These are phyloP conservation scores for Lomentospora prolificans DNA, from an alignment of 2,329 filamentous ascomycete genomes.

Conservation along the genomic window DNA sequence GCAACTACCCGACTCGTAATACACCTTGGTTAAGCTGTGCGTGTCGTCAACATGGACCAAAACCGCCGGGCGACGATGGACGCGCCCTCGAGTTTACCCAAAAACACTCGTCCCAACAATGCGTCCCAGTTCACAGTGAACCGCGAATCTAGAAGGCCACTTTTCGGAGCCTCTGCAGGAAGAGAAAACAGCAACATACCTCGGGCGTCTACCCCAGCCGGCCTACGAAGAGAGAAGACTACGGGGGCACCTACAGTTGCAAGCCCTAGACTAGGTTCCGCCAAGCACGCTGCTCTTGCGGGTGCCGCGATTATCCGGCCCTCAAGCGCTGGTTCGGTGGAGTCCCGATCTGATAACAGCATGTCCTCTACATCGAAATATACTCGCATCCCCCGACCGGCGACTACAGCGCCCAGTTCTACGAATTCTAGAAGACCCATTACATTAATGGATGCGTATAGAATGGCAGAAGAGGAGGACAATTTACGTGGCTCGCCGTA, in stretches of 20 bases:
- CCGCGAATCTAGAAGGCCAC: constrained; percentile 12
- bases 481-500: constrained; percentile 11
- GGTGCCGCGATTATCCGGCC: neutral
- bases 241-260: neutral
- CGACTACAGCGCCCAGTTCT: constrained; percentile 11
- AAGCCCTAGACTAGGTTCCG: neutral
- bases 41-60: neutral
- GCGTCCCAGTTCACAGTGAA: constrained; percentile 15
- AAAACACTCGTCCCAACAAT: neutral
- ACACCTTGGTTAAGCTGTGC: constrained; percentile 6
- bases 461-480: constrained; percentile 21
- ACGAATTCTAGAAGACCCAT: constrained; percentile 18
- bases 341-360: neutral
- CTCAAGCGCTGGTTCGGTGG: neutral
- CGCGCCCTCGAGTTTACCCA: neutral
- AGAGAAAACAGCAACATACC: constrained; percentile 1
- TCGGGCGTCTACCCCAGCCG: neutral
- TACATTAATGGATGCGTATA: constrained; percentile 32
- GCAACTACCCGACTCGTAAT: constrained; percentile 7
- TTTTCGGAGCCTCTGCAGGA: constrained; percentile 4
- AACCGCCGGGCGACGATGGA: neutral
- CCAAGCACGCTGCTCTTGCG: neutral
- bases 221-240: neutral
- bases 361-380: constrained; percentile 16
- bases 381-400: constrained; percentile 24